phyloP scores from a whole-genome alignment of 2,329 filamentous ascomycete genomes.

The Aspergillus sojae region DNA sequence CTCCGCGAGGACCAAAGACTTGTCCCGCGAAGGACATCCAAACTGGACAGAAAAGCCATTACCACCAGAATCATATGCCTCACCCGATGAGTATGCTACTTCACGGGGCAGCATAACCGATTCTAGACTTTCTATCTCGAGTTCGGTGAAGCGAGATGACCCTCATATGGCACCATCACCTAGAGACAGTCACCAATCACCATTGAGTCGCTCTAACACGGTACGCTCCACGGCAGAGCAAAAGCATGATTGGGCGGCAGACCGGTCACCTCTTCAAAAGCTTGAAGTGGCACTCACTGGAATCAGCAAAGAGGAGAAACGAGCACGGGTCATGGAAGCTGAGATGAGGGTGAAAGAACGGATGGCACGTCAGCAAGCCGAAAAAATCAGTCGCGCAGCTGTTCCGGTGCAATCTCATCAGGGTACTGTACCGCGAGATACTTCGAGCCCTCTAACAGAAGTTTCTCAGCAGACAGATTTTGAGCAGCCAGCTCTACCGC shows the following conservation, averaged over 20 bases:
- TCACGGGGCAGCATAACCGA: not conserved
- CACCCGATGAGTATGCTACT: constrained; percentile 11
- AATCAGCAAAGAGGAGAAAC: constrained; percentile 94
- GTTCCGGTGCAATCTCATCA: not conserved
- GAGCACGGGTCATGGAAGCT: constrained; percentile 79
- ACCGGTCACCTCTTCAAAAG: constrained; percentile 89
- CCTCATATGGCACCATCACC: constrained; percentile 14
- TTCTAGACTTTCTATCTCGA: not conserved
- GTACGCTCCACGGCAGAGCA: constrained; percentile 32
- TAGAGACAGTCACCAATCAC: constrained; percentile 22
- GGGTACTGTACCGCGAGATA: not conserved
- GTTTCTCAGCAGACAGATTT: constrained; percentile 10
- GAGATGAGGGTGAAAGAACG: constrained; percentile 71
- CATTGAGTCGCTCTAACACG: constrained; percentile 36
- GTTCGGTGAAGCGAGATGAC: constrained; percentile 11
- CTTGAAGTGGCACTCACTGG: constrained; percentile 87
- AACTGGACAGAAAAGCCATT: constrained; percentile 17
- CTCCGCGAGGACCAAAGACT: constrained; percentile 26
- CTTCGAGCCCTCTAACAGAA: not conserved
- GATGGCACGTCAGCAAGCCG: constrained; percentile 31
- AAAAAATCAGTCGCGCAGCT: constrained; percentile 11
- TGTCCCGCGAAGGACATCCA: constrained; percentile 14
- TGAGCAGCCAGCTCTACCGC: constrained; percentile 2
- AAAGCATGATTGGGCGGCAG: constrained; percentile 65
- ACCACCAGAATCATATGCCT: constrained; percentile 9